phyloP scores from a whole-genome alignment of 148 eudicot species.

The Chenopodium quinoa region DNA sequence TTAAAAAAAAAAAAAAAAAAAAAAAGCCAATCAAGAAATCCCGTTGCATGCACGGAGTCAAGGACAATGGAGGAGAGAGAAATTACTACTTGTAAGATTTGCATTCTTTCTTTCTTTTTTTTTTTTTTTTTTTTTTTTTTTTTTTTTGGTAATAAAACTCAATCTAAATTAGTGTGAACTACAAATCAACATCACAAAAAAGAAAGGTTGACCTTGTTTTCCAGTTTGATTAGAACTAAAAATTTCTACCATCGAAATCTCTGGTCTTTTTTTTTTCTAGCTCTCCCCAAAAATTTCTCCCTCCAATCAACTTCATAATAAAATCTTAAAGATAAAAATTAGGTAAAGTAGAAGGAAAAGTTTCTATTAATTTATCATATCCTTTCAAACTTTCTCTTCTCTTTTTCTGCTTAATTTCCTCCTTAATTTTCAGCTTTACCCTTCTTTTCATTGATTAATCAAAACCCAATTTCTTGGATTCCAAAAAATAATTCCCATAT shows the following conservation, averaged over 20 bases:
- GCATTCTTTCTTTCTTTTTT: no score
- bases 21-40: background rate
- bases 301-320: background rate
- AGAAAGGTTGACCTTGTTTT: constrained; percentile 33
- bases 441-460: background rate
- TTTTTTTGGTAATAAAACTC: background rate
- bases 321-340: background rate
- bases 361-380: constrained; percentile 18
- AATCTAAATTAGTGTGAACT: background rate
- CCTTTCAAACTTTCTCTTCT: constrained; percentile 10
- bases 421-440: background rate
- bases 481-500: background rate
- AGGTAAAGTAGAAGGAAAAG: background rate
- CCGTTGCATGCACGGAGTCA: background rate
- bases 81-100: background rate
- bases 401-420: background rate
- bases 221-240: constrained; percentile 6
- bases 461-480: constrained; percentile 11
- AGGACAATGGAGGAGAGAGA: background rate
- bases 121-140: background rate
- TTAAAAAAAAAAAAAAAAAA: background rate
- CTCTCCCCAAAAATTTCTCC: constrained; percentile 1
- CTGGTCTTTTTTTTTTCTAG: background rate
- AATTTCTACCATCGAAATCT: constrained; percentile 1
- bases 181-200: background rate